A percentile compares a stretch with the other conserved stretches of the same genome.
Conservation (phyloP, 495 filamentous ascomycete genomes). For the Hyaloscypha bicolor region DNA sequence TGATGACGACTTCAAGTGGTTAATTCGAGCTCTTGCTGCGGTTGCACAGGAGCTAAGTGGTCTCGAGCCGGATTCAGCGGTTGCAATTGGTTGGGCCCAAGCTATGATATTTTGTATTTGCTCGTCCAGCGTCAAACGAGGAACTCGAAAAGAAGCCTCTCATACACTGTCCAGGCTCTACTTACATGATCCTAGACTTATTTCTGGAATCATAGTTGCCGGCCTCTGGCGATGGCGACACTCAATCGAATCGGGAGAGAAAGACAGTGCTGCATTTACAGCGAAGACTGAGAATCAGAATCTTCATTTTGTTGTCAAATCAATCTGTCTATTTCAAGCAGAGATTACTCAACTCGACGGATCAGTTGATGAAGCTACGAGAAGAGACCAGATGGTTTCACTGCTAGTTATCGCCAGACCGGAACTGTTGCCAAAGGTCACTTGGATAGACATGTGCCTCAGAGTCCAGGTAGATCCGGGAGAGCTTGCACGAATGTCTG, state of each 20-base stretch:
- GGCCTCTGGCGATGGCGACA: conserved; percentile 85
- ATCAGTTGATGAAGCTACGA: conserved; percentile 40
- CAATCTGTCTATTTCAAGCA: conserved; percentile 62
- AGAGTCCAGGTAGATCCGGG: conserved; percentile 81
- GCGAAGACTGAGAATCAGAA: conserved; percentile 66
- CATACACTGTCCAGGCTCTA: conserved; percentile 62
- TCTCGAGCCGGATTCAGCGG: conserved; percentile 36
- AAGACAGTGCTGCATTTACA: conserved; percentile 71
- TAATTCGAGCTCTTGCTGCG: conserved; percentile 66
- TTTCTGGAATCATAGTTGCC: conserved; percentile 62
- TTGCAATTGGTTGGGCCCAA: conserved; percentile 69
- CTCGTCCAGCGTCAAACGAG: conserved; percentile 56
- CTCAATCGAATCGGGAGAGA: conserved; percentile 64
- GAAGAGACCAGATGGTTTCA: conserved; percentile 68
- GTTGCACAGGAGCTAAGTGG: conserved; percentile 50
- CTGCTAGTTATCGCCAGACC: conserved; percentile 78
- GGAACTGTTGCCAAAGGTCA: conserved; percentile 72
- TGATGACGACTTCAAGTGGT: conserved; percentile 78
- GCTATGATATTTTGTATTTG: conserved; percentile 79
- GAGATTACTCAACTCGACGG: conserved; percentile 41
- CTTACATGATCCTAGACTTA: conserved; percentile 48
- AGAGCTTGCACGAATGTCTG: conserved; percentile 60
- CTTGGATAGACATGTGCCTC: conserved; percentile 88
- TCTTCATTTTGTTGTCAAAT: conserved; percentile 65
- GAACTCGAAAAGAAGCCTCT: conserved; percentile 59